Conservation (phyloP, 176 grass and related monocot genomes). For the Thinopyrum elongatum region DNA sequence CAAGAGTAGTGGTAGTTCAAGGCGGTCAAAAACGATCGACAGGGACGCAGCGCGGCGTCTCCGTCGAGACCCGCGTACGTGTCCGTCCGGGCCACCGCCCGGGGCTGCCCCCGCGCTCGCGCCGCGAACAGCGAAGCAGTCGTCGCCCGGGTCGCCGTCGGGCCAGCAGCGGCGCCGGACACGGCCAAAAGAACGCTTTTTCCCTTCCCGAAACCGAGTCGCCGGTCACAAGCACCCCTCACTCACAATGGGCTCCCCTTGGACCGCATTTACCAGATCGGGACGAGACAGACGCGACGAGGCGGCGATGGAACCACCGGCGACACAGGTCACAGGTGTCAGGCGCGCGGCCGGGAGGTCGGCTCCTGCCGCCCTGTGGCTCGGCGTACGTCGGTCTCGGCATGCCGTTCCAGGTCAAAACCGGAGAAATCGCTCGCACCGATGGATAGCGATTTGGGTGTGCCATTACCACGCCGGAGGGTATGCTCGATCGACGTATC, state of each 20-base stretch:
- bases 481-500: not conserved
- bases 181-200: not conserved
- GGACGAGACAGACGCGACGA: not conserved
- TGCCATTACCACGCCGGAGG: not conserved
- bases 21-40: too few relatives aligned
- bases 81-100: too few relatives aligned
- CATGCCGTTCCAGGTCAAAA: not conserved
- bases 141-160: not conserved
- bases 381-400: too few relatives aligned
- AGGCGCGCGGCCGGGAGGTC: not conserved
- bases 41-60: too few relatives aligned
- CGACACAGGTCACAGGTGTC: not conserved
- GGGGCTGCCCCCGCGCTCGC: too few relatives aligned
- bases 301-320: not conserved
- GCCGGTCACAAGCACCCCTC: not conserved
- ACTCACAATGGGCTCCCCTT: not conserved
- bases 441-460: too few relatives aligned
- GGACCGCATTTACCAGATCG: not conserved
- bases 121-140: too few relatives aligned
- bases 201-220: too few relatives aligned
- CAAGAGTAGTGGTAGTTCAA: too few relatives aligned
- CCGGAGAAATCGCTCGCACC: not conserved
- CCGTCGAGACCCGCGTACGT: too few relatives aligned
- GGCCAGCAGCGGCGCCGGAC: not conserved
- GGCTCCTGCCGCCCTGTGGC: not conserved